phyloP scores from a whole-genome alignment of 2,329 filamentous ascomycete species.

The Pyrenophora graminea region DNA sequence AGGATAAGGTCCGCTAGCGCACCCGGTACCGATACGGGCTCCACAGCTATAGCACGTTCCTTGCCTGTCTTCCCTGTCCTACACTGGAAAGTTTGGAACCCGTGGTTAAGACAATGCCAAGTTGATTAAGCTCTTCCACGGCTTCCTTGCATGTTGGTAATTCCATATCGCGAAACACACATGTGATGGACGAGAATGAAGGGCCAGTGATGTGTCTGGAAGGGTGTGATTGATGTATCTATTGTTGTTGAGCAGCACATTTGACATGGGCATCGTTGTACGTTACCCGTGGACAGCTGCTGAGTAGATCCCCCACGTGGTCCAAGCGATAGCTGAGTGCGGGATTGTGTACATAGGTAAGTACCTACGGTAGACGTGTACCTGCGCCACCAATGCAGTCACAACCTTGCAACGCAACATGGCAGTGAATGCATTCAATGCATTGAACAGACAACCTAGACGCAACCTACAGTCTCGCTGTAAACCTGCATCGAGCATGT shows the following conservation, averaged over 20 bases:
- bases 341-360: neutral
- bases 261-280: conserved; percentile 9
- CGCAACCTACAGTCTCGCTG: neutral
- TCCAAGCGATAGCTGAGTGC: conserved; percentile 8
- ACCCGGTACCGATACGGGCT: conserved; percentile 8
- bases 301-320: conserved; percentile 24
- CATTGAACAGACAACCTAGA: neutral
- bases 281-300: neutral
- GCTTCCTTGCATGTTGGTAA: neutral
- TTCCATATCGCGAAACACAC: neutral
- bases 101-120: neutral
- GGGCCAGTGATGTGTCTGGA: too few relatives aligned
- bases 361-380: neutral
- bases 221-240: neutral
- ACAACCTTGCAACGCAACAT: neutral
- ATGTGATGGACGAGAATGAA: neutral
- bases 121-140: neutral
- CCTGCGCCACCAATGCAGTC: conserved; percentile 6
- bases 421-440: neutral
- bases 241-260: neutral
- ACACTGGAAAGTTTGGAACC: neutral
- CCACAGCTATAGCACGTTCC: conserved; percentile 5
- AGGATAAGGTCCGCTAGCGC: conserved; percentile 8
- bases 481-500: conserved; percentile 4
- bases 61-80: neutral